A percentile compares a stretch with the other conserved stretches of the same genome.
phyloP scores from a whole-genome alignment of 2,329 filamentous ascomycete species.

The Phaeosphaeria sp. region DNA sequence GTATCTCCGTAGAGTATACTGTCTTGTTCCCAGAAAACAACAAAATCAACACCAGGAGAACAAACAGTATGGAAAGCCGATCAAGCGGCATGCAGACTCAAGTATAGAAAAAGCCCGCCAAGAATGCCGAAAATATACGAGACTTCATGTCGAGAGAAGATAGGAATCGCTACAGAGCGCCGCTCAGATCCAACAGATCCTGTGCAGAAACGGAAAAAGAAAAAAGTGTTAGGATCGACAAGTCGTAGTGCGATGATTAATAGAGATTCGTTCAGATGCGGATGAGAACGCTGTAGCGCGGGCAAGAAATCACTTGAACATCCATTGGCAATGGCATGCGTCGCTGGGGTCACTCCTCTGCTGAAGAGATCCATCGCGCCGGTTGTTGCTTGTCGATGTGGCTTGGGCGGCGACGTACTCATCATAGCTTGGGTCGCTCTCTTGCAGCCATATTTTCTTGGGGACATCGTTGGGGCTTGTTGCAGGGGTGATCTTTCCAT shows the following conservation, averaged over 20 bases:
- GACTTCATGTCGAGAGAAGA: constrained; percentile 1
- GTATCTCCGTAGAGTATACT: constrained; percentile 12
- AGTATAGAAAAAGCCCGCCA: background rate
- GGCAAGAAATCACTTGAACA: constrained; percentile 39
- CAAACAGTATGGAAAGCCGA: background rate
- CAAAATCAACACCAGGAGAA: constrained; percentile 1
- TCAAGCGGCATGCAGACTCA: constrained; percentile 3
- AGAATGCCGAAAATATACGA: background rate
- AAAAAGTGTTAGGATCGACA: background rate
- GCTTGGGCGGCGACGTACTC: constrained; percentile 30
- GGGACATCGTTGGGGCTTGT: constrained; percentile 41
- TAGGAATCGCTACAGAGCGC: constrained; percentile 1
- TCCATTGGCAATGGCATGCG: constrained; percentile 50
- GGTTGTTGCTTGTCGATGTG: constrained; percentile 10
- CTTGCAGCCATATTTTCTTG: constrained; percentile 50
- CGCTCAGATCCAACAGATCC: background rate
- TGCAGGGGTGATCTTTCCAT: constrained; percentile 54
- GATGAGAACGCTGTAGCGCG: background rate
- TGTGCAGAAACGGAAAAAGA: background rate
- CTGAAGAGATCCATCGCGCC: constrained; percentile 19
- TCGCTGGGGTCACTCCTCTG: constrained; percentile 37
- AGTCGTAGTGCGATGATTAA: background rate
- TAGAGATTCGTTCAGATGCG: background rate
- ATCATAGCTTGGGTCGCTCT: constrained; percentile 47
- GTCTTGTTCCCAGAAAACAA: constrained; percentile 5